Evolutionary conservation across 2,329 filamentous ascomycete species (phyloP).

Genomic region (Boeremia exigua): DNA sequence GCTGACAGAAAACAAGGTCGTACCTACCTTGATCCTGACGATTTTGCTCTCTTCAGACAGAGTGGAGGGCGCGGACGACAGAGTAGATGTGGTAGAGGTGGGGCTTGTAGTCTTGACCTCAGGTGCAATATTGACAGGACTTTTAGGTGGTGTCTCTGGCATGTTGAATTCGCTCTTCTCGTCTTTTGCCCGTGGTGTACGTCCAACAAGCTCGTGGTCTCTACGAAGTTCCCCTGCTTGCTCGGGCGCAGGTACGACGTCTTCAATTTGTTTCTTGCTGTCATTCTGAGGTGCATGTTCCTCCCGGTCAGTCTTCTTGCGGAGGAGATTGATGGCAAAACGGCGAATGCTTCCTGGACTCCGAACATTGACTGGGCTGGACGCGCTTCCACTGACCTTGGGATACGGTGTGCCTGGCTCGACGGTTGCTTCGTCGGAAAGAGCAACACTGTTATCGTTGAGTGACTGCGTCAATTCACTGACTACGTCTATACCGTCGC

Average conservation of each 20-base stretch:
- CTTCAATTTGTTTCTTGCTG: constrained; percentile 19
- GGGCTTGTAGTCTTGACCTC: background rate
- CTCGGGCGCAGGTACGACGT: constrained; percentile 16
- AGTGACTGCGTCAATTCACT: background rate
- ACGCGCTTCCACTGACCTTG: background rate
- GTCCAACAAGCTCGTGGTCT: constrained; percentile 11
- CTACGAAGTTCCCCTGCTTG: constrained; percentile 12
- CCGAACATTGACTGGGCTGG: background rate
- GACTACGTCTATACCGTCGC: background rate
- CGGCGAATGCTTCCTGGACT: background rate
- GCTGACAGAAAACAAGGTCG: too few species aligned
- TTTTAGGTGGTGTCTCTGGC: constrained; percentile 9
- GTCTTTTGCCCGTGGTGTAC: background rate
- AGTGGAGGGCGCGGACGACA: constrained; percentile 3
- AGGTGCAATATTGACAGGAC: background rate
- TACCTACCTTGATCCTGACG: background rate
- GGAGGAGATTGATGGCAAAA: background rate
- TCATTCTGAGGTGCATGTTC: background rate
- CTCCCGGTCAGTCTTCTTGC: background rate
- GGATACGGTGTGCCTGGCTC: background rate
- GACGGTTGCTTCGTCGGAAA: too few species aligned
- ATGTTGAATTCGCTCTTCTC: background rate
- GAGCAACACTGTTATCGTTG: too few species aligned
- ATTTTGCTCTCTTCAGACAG: background rate
- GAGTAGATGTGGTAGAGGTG: background rate